These are phyloP conservation scores for Ogataea corticis DNA, from an alignment of 805 yeast genomes.

Conservation along the genomic window DNA sequence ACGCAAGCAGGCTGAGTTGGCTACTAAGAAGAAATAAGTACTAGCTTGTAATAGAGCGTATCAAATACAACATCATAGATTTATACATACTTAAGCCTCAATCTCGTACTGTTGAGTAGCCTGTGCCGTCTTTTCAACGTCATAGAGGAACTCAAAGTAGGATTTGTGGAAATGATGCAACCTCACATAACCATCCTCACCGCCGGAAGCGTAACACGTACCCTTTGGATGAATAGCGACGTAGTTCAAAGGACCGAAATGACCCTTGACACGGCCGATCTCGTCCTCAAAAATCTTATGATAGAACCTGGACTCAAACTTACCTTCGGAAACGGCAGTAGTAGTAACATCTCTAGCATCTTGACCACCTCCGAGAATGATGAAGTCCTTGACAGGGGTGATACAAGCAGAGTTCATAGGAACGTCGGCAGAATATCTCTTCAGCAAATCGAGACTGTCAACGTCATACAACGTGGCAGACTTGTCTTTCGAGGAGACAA, in stretches of 20 bases:
- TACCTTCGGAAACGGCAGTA: conserved; percentile 91
- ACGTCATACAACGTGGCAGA: conserved; percentile 76
- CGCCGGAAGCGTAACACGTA: conserved; percentile 91
- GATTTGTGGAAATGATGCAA: conserved; percentile 90
- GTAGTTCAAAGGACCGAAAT: conserved; percentile 96
- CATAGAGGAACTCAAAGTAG: conserved; percentile 90
- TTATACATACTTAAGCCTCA: conserved; percentile 16
- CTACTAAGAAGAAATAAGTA: conserved; percentile 17
- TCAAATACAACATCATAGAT: conserved; percentile 7
- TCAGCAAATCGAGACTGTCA: conserved; percentile 68
- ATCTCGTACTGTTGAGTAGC: conserved; percentile 32
- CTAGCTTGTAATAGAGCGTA: conserved; percentile 2
- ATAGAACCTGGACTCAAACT: conserved; percentile 93
- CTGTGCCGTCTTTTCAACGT: conserved; percentile 79
- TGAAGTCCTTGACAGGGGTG: conserved; percentile 89
- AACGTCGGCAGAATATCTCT: conserved; percentile 81
- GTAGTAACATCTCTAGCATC: conserved; percentile 98
- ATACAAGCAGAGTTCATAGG: conserved; percentile 95
- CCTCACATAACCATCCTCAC: conserved; percentile 97
- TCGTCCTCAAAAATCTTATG: conserved; percentile 95
- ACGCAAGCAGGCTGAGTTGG: conserved; percentile 31
- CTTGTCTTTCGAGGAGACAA: conserved; percentile 92
- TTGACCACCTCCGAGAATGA: conserved; percentile 98
- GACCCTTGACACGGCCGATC: conserved; percentile 96
- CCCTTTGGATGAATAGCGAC: conserved; percentile 95